Base-by-base conservation (phyloP, 2,329 filamentous ascomycete species). In the Fusarium musae region DNA sequence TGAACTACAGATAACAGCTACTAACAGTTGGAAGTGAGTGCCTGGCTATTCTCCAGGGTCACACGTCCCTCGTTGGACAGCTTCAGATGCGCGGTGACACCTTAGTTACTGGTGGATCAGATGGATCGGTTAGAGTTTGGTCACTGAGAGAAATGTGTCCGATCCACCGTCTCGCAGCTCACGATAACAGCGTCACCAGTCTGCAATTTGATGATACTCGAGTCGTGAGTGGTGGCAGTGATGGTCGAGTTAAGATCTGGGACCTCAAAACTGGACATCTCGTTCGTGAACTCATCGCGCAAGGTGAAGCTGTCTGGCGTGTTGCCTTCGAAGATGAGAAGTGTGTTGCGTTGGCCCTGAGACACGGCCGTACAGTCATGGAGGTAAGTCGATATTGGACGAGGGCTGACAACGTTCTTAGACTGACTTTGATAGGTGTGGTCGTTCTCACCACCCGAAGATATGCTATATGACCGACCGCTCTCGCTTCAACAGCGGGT, bases 311-410 rank as follows among this genome's bases (percentile, higher is more conserved):
- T 21, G 96, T 99, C 1, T 99, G 96, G 96, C 90, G 96, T 67
- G 96, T 99, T 39, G 96, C 97, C 0, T 99, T 99, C 81, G 96
- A 99, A 80, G 96, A 97, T 74, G 96, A 99, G 83, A 98, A 98
- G 82, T 97, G 96, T 66, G 96, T 99, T 36, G 96, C 97, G 37
- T 93, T 99, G 87, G 96, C 96, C 13, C 92, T 94, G 77, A 89
- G 96, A 68, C 90, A 90, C 59, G 92, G 91, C 63, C 91, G 95
- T 71, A 98, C 97, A 1, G 93, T 98, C 71, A 99, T 99, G 96
- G 96, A 99, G 91, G 96, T 97, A 84, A 85, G 91, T 53, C n/a
- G 56, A 26, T 26, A 16, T 21, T 52, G n/a, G 58, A 28, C 15
- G 44, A 23, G 26, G 34, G 19, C 12, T 17, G 21, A 53, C 12